Base-by-base conservation (phyloP, 305 asterid genomes). In the Euphrasia arctica region DNA sequence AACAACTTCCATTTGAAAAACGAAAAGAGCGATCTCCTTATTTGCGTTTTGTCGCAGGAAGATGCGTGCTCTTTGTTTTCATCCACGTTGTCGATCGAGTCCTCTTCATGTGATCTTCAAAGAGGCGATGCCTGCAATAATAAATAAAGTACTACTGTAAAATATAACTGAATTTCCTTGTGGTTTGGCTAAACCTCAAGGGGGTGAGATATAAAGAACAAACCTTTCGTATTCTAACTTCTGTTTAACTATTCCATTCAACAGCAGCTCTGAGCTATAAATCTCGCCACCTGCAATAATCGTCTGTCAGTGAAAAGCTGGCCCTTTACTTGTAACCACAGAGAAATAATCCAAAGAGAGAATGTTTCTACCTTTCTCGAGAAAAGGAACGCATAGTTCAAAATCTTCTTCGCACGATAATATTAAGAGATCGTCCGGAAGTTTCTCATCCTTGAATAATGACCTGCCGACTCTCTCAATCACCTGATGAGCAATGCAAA, bases 321-420 rank as follows among this genome's bases (percentile, higher is more conserved):
- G 61, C 22, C 31, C 9, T 14, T 47, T 52, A 9, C 36, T 34
- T 27, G 65, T 51, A 47, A 62, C 28, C 63, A 57, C 43, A 49
- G n/a, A 49, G 32, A 14, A 41, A 36, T 13, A 25, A 34, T 59
- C 28, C 49, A 14, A 54, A 58, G 56, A 63, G 42, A 54, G 65
- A 39, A 41, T 63, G 58, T 68, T 65, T 72, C 63, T 63, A 92
- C 98, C 97, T 89, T 85, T 92, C 82, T 89, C 90, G 52, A 92
- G 95, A 66, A 85, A 82, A 59, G 97, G 97, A 60, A 84, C 75
- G 61, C 98, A 92, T 47, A 69, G 54, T 22, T 84, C 93, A 15
- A 85, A 82, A 74, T 92, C 97, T 60, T 92, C 98, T 81, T 92
- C 96, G 69, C 98, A 89, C 32, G 98, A 89, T 72, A 92, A 70